Base-by-base conservation (phyloP, 495 filamentous ascomycete genomes). In the Podospora pseudocomata region DNA sequence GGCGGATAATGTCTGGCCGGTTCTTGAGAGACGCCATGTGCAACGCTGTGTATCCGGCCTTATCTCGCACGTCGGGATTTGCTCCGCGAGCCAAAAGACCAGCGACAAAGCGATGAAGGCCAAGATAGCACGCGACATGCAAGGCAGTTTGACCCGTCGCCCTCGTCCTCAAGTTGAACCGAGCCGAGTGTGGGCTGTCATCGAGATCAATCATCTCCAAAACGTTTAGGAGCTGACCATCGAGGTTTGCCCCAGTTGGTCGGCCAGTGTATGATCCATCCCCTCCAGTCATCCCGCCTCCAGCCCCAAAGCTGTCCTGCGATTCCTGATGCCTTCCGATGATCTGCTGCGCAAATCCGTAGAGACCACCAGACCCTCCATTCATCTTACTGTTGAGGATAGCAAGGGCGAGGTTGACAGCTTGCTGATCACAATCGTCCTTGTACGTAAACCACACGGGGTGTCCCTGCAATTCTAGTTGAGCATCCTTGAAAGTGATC, bases 21-120 rank as follows among this genome's bases (percentile, higher is more conserved):
- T 89, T 86, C 76, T 88, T 88, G 70, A 96, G 82, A n/a, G 91
- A 88, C 32, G 93, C 93, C 71, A 94, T 83, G 73, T 95, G 92
- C 82, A 96, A 88, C 13, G 93, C 88, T 13, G 91, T 91, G 76
- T 92, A 94, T 30, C 93, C 93, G 63, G 88, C 90, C 66, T 88
- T 90, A 75, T 97, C 93, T 68, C 88, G 85, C 23, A 87, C 76
- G 70, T 94, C 88, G 1, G 90, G 87, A 69, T 88, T 89, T 7
- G 91, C 92, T n/a, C 92, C 91, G 70, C 91, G 87, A 16, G 89
- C 90, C 18, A 97, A 78, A 19, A 97, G 86, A 23, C 87, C 91
- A n/a, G 91, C 91, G 63, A 90, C 90, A 69, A 96, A 89, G 18
- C 91, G 87, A 60, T 86, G 85, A 67, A 92, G 84, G 18, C 92